Base-by-base conservation (phyloP, 148 eudicot species). In the Cornus kousa region DNA sequence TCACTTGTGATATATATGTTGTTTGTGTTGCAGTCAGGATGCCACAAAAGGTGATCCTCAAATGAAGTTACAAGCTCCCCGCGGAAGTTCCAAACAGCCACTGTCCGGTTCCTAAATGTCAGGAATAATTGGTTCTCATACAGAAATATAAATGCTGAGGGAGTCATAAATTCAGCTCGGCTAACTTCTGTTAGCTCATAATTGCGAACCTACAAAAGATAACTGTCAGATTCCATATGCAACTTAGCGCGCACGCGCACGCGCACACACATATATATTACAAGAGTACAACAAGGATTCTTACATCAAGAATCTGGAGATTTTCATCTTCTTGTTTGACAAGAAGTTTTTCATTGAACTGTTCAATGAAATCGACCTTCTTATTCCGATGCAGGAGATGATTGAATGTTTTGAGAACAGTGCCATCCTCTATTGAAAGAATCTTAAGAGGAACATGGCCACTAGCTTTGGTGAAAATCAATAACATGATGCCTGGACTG, bases 1-100 rank as follows among this genome's bases (percentile, higher is more conserved):
- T 93, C 98, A 72, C 98, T 93, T 13, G 99, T 96, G 74, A 96
- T 93, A 71, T 96, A 92, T 33, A 96, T 96, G 88, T 93, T 93
- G 94, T 96, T 93, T 10, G 98, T 96, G 80, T 96, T 93, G 91
- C 99, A 96, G 81, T 96, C 98, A 40, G 99, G 97, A 86, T 93
- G 98, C 99, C 99, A 93, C 83, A 96, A 85, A 33, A 93, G 93
- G 83, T 96, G 99, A 86, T 96, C 99, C 86, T 96, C 99, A 67
- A 96, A 96, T 39, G 98, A 93, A 75, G 99, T 96, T 79, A 96
- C 99, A 71, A 96, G 91, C 86, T 96, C 95, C 74, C 99, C 99
- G 20, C 98, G 90, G 83, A 92, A 93, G 84, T 96, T 96, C 98
- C 99, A 96, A 67, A 93, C 99, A 81, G 99, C 97, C 62, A 93